Percentiles rank a stretch among this genome's conserved stretches.
phyloP scores from a whole-genome alignment of 345 rosid species.

The Hirschfeldia incana region DNA sequence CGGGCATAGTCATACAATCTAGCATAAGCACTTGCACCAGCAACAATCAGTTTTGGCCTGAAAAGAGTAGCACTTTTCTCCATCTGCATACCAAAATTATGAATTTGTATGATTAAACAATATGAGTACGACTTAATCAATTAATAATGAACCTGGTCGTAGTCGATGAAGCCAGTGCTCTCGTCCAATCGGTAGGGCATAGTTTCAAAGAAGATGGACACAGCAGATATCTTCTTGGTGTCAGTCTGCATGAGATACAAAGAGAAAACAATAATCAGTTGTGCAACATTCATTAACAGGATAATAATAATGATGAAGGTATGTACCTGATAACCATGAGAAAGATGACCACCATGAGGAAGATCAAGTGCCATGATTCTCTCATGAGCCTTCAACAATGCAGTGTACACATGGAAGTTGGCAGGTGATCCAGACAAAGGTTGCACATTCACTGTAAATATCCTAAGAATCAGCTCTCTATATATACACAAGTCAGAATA shows the following conservation, averaged over 20 bases:
- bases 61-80: conserved; percentile 94
- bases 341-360: conserved; percentile 99
- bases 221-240: conserved; percentile 97
- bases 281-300: background rate
- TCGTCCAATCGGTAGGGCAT: conserved; percentile 97
- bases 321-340: conserved; percentile 97
- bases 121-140: background rate
- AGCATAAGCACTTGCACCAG: conserved; percentile 98
- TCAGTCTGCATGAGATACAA: conserved; percentile 68
- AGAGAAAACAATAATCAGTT: background rate
- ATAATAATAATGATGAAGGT: background rate
- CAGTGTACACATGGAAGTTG: conserved; percentile 96
- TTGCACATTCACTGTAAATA: conserved; percentile 86
- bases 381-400: conserved; percentile 88
- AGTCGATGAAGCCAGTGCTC: conserved; percentile 94
- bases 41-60: conserved; percentile 95
- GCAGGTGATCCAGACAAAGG: conserved; percentile 95
- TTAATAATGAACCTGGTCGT: conserved; percentile 74
- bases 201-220: conserved; percentile 97
- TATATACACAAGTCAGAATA: background rate
- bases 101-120: background rate
- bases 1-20: conserved; percentile 89
- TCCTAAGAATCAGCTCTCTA: conserved; percentile 22
- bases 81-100: conserved; percentile 52
- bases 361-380: conserved; percentile 99